A percentile compares a stretch with the other conserved stretches of the same genome.
Evolutionary conservation across 352 stramenopile genomes (phyloP).

Genomic region (Globisporangium perplexum): DNA sequence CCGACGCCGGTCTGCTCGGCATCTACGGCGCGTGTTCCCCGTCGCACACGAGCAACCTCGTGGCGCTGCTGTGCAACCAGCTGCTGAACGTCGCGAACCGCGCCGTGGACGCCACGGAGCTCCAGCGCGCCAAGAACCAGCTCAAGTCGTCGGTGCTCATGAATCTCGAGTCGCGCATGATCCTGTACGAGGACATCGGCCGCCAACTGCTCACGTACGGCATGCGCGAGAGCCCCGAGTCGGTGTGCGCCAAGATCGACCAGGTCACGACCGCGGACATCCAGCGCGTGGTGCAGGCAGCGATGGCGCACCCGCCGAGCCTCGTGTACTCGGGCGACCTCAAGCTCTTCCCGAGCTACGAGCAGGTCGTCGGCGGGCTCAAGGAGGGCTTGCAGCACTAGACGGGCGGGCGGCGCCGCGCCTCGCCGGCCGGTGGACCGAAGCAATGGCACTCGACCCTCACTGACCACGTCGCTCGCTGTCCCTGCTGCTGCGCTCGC

Average conservation of each 20-base stretch:
- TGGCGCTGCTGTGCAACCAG: conserved; percentile 91
- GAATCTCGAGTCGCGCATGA: conserved; percentile 97
- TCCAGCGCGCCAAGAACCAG: conserved; percentile 97
- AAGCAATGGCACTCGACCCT: not conserved
- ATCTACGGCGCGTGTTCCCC: conserved; percentile 89
- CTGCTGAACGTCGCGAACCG: conserved; percentile 85
- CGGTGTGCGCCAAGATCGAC: conserved; percentile 87
- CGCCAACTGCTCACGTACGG: conserved; percentile 97
- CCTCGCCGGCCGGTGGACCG: no score
- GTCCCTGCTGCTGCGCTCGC: no score
- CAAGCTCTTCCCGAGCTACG: conserved; percentile 72
- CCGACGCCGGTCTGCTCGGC: conserved; percentile 92
- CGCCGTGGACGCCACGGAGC: conserved; percentile 79
- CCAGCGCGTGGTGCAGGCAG: conserved; percentile 67
- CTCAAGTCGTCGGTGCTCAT: conserved; percentile 99
- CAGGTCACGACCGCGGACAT: conserved; percentile 82
- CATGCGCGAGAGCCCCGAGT: conserved; percentile 84
- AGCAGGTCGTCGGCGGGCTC: conserved; percentile 71
- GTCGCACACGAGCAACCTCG: conserved; percentile 88
- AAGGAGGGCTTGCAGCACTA: conserved; percentile 49
- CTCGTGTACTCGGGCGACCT: conserved; percentile 84
- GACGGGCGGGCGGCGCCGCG: not conserved
- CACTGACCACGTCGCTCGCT: no score
- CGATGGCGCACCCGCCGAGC: conserved; percentile 73
- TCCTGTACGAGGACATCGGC: conserved; percentile 99